These are phyloP conservation scores for Ustilago esculenta DNA, from an alignment of 1,284 basidiomycete genomes.

Conservation along the genomic window DNA sequence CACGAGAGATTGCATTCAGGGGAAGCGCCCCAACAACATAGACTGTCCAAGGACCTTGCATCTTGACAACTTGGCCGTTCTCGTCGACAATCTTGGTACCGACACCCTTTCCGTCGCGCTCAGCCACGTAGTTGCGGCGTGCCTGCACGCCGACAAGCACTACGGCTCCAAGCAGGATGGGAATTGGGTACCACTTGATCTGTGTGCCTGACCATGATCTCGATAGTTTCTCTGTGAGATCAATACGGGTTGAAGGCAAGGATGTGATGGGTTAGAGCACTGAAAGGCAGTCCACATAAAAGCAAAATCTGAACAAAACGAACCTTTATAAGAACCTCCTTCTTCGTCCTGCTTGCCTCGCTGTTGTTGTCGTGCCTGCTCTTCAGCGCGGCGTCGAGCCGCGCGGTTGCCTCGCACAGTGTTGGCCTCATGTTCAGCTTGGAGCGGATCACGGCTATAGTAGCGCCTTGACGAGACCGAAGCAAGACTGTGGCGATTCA, in stretches of 20 bases:
- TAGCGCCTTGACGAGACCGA: constrained; percentile 8
- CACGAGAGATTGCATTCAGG: constrained; percentile 87
- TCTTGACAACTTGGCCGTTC: constrained; percentile 71
- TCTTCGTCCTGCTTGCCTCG: constrained; percentile 11
- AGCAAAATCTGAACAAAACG: too few species aligned
- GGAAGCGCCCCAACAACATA: constrained; percentile 95
- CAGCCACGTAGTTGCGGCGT: constrained; percentile 72
- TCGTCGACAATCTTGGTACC: constrained; percentile 73
- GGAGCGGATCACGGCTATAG: constrained; percentile 54
- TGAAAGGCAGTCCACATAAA: too few species aligned
- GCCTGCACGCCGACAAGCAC: constrained; percentile 72
- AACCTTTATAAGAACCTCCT: constrained; percentile 16
- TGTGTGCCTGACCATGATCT: constrained; percentile 87
- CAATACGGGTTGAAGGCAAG: too few species aligned
- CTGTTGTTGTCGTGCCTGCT: constrained; percentile 18
- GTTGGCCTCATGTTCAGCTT: constrained; percentile 57
- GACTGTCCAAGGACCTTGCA: constrained; percentile 95
- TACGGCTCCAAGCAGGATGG: constrained; percentile 76
- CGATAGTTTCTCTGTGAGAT: constrained; percentile 66
- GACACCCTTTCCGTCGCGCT: constrained; percentile 46
- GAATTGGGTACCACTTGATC: constrained; percentile 94
- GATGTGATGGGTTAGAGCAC: too few species aligned
- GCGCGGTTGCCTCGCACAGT: constrained; percentile 60
- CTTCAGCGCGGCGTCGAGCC: constrained; percentile 30
- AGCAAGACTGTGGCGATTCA: neutral